Base-by-base conservation (phyloP, 1,284 basidiomycete species). In the Cystobasidium pallidum region DNA sequence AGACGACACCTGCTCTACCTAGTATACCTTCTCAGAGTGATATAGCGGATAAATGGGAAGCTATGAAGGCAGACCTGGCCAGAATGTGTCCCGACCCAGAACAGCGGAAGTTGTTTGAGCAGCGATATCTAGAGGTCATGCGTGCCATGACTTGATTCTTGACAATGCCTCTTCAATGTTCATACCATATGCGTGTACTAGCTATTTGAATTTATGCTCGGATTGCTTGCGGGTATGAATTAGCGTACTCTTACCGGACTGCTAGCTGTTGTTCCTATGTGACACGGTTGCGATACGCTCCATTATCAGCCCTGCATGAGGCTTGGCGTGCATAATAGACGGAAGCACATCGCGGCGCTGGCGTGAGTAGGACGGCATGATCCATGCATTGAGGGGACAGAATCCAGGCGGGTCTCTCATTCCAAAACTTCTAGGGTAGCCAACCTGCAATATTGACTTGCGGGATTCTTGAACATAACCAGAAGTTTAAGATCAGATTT, bases 391-490 rank as follows among this genome's bases (percentile, higher is more conserved):
- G n/a, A n/a, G n/a, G n/a, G n/a, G n/a, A n/a, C n/a, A n/a, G n/a
- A n/a, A n/a, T n/a, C 7, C 6, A 39, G 11, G n/a, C 11, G 11
- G 19, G 11, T 3, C 17, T 32, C 26, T 41, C 51, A 59, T 36
- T 64, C 57, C 24, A 75, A 17, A 0, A 76, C 19, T n/a, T 63
- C 62, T 13, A 78, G n/a, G 21, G 43, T 66, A 4, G 74, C 76
- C 0, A 75, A 62, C 0, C 76, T 36, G 49, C 52, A 75, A n/a
- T 73, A 70, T 41, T 75, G 73, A 32, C 75, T 70, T 24, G 73
- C 74, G 10, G 74, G 58, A 58, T 78, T 78, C 24, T 75, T 67
- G 52, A 75, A 75, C 6, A 76, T 34, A 1, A 77, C 76, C 21
- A 77, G 63, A 30, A 24, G 49, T 36, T 28, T 62, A 28, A 70